phyloP scores from a whole-genome alignment of 2,329 filamentous ascomycete genomes.

The Calycina herbarum region DNA sequence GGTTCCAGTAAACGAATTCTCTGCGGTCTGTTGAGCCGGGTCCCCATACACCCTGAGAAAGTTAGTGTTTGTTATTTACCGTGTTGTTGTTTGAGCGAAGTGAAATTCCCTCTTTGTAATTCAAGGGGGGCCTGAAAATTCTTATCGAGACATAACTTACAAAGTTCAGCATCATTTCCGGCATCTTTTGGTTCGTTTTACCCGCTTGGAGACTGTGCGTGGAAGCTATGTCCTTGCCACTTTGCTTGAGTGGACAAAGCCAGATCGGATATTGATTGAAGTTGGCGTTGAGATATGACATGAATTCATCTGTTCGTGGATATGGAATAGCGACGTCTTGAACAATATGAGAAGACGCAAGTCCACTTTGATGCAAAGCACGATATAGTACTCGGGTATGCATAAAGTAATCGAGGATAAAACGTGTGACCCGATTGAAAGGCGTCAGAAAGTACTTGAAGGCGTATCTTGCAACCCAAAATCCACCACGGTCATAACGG shows the following conservation, averaged over 20 bases:
- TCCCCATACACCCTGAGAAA: constrained; percentile 65
- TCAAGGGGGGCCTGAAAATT: background rate
- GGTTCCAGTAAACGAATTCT: constrained; percentile 68
- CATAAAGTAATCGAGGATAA: constrained; percentile 58
- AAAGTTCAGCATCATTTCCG: constrained; percentile 58
- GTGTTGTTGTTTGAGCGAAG: background rate
- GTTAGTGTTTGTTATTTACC: background rate
- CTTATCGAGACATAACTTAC: constrained; percentile 29
- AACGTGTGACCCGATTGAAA: constrained; percentile 59
- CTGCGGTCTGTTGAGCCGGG: constrained; percentile 57
- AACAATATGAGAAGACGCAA: constrained; percentile 56
- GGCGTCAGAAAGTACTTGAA: constrained; percentile 60
- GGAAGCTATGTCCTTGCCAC: constrained; percentile 23
- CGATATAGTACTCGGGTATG: constrained; percentile 62
- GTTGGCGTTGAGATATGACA: constrained; percentile 47
- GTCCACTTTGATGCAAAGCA: constrained; percentile 57
- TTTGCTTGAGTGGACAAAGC: constrained; percentile 53
- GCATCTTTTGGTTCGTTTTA: constrained; percentile 30
- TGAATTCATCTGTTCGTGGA: constrained; percentile 48
- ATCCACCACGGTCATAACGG: constrained; percentile 63
- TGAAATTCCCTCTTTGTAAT: background rate
- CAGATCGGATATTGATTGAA: constrained; percentile 45
- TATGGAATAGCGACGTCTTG: constrained; percentile 63
- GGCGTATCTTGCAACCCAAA: constrained; percentile 65
- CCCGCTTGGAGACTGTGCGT: constrained; percentile 23